Evolutionary conservation across 441 rosid genomes (phyloP).

Genomic region (Geranium incanum): DNA sequence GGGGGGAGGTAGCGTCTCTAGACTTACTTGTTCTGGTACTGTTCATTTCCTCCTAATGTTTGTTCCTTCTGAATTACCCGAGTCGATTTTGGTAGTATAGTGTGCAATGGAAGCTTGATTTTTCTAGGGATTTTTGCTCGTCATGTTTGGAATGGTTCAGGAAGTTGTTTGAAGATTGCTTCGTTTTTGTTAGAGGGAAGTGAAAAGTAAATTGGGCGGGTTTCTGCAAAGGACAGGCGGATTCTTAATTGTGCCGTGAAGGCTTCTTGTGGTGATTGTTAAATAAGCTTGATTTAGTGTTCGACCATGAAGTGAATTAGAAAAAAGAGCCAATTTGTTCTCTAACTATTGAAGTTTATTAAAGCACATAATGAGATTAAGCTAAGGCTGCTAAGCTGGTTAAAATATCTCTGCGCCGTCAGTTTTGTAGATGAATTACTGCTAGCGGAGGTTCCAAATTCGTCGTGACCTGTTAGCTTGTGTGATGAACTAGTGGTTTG

Average conservation of each 20-base stretch:
- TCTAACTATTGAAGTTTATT: background rate
- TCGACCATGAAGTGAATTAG: background rate
- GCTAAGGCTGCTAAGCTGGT: background rate
- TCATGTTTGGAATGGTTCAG: background rate
- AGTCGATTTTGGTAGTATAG: slow-evolving; percentile 5
- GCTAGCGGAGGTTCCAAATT: background rate
- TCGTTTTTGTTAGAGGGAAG: background rate
- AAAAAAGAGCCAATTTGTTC: background rate
- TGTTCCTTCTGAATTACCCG: background rate
- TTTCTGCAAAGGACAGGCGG: background rate
- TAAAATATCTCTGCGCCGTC: background rate
- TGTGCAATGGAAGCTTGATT: background rate
- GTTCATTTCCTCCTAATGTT: slow-evolving; percentile 56
- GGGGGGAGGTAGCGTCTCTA: slow-evolving; percentile 99
- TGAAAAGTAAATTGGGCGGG: background rate
- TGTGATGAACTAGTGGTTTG: background rate
- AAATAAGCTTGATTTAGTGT: background rate
- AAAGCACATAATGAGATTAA: background rate
- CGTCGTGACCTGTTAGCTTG: background rate
- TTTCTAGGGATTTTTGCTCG: background rate
- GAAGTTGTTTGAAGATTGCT: background rate
- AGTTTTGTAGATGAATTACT: background rate
- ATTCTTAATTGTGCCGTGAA: background rate
- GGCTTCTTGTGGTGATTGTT: background rate
- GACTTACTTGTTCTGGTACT: slow-evolving; percentile 86